phyloP scores from a whole-genome alignment of 2,329 filamentous ascomycete genomes.

The Aspergillus viridinutans region DNA sequence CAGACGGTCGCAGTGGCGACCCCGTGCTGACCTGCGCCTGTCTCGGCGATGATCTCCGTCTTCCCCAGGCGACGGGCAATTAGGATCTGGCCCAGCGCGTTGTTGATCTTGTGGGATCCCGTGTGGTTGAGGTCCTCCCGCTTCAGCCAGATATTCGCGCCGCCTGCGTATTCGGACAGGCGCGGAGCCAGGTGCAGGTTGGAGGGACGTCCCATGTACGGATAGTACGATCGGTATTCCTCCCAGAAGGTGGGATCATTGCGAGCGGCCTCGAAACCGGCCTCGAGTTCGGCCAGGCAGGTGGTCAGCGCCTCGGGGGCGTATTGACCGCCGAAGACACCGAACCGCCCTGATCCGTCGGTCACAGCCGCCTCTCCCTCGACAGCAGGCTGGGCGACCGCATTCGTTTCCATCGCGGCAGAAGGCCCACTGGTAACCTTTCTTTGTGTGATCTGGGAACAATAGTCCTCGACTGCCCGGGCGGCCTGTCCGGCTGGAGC shows the following conservation, averaged over 20 bases:
- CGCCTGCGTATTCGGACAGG: slow-evolving; percentile 78
- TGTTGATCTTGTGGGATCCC: slow-evolving; percentile 98
- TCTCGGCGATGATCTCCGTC: slow-evolving; percentile 94
- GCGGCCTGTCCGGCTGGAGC: slow-evolving; percentile 59
- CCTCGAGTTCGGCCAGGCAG: slow-evolving; percentile 80
- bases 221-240: slow-evolving; percentile 86
- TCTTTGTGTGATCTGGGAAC: slow-evolving; percentile 62
- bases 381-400: background rate
- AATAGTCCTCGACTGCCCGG: slow-evolving; percentile 77
- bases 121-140: slow-evolving; percentile 96
- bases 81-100: slow-evolving; percentile 86
- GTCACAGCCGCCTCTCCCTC: slow-evolving; percentile 37
- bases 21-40: slow-evolving; percentile 91
- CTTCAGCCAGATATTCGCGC: slow-evolving; percentile 95
- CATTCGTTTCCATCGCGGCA: background rate
- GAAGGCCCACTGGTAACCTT: slow-evolving; percentile 38
- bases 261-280: slow-evolving; percentile 78
- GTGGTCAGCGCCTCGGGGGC: slow-evolving; percentile 97
- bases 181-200: slow-evolving; percentile 81
- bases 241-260: slow-evolving; percentile 90
- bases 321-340: slow-evolving; percentile 91
- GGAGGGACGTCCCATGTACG: slow-evolving; percentile 89
- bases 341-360: slow-evolving; percentile 65
- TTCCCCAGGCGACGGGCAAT: slow-evolving; percentile 85
- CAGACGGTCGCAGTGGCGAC: slow-evolving; percentile 94